Evolutionary conservation across 2,329 filamentous ascomycete species (phyloP).

Genomic region (Pseudocercospora musae): DNA sequence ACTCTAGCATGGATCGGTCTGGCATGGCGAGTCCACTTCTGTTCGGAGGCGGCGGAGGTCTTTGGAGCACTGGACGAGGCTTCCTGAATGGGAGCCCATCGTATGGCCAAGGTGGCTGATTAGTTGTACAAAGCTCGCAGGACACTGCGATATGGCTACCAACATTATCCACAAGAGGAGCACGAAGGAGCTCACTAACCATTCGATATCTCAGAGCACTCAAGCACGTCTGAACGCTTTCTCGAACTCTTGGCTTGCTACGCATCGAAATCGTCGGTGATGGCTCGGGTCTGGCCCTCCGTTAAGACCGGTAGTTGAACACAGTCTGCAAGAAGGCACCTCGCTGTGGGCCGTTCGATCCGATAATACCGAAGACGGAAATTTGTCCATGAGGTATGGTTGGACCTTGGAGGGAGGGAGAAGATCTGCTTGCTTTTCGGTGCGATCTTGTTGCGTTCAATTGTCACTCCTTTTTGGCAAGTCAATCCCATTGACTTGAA

Average conservation of each 20-base stretch:
- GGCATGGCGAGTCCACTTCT: conserved; percentile 42
- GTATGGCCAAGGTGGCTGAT: conserved; percentile 26
- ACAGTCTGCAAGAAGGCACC: background rate
- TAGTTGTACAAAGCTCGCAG: background rate
- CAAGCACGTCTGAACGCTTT: background rate
- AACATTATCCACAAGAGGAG: background rate
- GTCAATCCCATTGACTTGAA: background rate
- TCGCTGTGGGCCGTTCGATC: background rate
- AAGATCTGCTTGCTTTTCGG: background rate
- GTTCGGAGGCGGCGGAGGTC: conserved; percentile 39
- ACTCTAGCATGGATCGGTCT: conserved; percentile 27
- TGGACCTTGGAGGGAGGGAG: background rate
- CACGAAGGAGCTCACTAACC: background rate
- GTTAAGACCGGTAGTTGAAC: background rate
- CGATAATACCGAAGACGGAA: background rate
- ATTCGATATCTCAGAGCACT: background rate
- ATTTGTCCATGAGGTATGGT: background rate
- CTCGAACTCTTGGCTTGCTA: background rate
- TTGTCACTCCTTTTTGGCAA: background rate
- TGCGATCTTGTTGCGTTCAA: background rate
- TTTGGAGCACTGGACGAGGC: conserved; percentile 35
- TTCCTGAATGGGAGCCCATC: conserved; percentile 20
- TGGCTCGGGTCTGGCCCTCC: background rate
- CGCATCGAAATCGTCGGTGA: background rate
- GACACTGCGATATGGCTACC: background rate